These are phyloP conservation scores for Cadophora sp. DNA, from an alignment of 2,329 filamentous ascomycete species.

Conservation along the genomic window DNA sequence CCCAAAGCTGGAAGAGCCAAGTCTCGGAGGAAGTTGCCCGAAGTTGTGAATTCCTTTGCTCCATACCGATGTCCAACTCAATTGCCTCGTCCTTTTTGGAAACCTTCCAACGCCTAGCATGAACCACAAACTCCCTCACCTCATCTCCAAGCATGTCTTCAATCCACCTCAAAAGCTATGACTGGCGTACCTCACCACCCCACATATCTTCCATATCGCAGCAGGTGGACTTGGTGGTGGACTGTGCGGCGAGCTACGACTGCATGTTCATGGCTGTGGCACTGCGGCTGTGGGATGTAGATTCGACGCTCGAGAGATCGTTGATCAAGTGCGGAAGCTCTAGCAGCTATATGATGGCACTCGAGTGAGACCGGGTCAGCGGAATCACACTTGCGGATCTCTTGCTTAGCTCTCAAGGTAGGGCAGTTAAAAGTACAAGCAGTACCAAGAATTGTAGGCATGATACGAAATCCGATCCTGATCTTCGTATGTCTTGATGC, in stretches of 20 bases:
- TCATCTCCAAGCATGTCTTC: background rate
- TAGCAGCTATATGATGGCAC: no score
- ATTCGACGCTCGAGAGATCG: background rate
- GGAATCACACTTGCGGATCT: background rate
- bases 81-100: background rate
- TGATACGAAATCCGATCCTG: background rate
- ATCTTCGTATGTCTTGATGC: background rate
- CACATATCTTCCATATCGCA: background rate
- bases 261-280: background rate
- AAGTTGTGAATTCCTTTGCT: background rate
- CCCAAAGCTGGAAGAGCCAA: background rate
- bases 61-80: background rate
- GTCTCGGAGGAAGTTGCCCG: background rate
- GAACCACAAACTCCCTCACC: background rate
- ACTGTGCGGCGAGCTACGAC: background rate
- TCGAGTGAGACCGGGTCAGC: no score
- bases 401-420: background rate
- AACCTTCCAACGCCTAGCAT: background rate
- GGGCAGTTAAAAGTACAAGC: background rate
- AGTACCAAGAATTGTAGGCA: background rate
- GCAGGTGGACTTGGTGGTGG: background rate
- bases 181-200: background rate
- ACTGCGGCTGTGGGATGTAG: background rate
- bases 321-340: background rate
- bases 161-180: background rate